phyloP scores from a whole-genome alignment of 2,329 filamentous ascomycete genomes.

The Exophiala dermatitidis region DNA sequence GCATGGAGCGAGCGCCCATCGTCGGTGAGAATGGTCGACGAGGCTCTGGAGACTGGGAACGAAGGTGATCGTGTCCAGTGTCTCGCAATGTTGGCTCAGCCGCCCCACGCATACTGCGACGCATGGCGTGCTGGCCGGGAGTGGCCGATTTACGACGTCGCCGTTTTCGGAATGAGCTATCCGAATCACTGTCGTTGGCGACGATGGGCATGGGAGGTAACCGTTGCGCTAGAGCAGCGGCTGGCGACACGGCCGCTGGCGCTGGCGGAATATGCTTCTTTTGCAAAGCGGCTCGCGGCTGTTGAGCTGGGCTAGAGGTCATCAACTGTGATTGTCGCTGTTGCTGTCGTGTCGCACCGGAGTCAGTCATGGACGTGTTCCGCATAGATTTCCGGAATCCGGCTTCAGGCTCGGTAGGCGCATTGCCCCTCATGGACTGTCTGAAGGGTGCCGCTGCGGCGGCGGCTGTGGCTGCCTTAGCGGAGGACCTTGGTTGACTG shows the following conservation, averaged over 20 bases:
- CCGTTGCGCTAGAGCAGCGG: slow-evolving; percentile 1
- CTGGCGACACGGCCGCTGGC: slow-evolving; percentile 6
- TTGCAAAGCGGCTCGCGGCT: slow-evolving; percentile 29
- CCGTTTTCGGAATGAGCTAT: slow-evolving; percentile 70
- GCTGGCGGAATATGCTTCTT: slow-evolving; percentile 34
- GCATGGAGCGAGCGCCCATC: slow-evolving; percentile 38
- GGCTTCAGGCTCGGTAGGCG: slow-evolving; percentile 12
- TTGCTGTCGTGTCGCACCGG: not conserved
- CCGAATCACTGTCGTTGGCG: slow-evolving; percentile 57
- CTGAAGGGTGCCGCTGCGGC: slow-evolving; percentile 15
- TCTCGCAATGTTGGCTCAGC: slow-evolving; percentile 36
- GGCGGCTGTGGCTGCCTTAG: slow-evolving; percentile 1
- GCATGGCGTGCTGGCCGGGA: slow-evolving; percentile 54
- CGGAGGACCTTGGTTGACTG: not conserved
- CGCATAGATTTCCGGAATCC: slow-evolving; percentile 21
- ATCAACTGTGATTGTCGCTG: not conserved
- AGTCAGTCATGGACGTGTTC: slow-evolving; percentile 1
- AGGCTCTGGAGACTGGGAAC: slow-evolving; percentile 34
- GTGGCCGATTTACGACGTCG: slow-evolving; percentile 39
- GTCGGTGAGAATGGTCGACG: slow-evolving; percentile 62
- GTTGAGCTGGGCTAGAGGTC: slow-evolving; percentile 1
- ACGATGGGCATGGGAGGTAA: slow-evolving; percentile 6
- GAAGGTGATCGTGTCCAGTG: slow-evolving; percentile 41
- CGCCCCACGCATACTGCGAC: slow-evolving; percentile 61
- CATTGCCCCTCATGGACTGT: slow-evolving; percentile 23